phyloP scores from a whole-genome alignment of 139 green algal genomes.

The Chlamydomonas sphaeroides region DNA sequence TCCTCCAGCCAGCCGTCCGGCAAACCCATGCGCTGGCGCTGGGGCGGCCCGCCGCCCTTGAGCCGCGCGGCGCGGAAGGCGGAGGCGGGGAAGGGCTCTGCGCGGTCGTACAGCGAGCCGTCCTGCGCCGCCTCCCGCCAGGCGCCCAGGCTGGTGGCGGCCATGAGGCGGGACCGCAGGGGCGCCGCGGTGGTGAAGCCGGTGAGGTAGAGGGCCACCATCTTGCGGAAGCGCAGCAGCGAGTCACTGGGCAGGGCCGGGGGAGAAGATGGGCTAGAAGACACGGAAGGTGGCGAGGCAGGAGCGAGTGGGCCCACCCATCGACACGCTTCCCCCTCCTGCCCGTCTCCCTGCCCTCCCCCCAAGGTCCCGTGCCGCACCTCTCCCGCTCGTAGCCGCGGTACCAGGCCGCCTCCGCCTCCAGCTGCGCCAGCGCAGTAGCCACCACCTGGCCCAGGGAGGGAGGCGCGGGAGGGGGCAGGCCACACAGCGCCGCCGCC shows the following conservation, averaged over 20 bases:
- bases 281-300: too few relatives aligned
- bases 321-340: too few relatives aligned
- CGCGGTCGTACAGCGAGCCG: slow-evolving; percentile 20
- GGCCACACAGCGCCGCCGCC: slow-evolving; percentile 19
- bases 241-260: slow-evolving; percentile 21
- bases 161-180: slow-evolving; percentile 42
- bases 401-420: slow-evolving; percentile 41
- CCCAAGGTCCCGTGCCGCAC: too few relatives aligned
- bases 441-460: slow-evolving; percentile 1
- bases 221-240: slow-evolving; percentile 54
- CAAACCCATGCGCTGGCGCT: slow-evolving; percentile 40
- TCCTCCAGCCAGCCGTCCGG: slow-evolving; percentile 42
- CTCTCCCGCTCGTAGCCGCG: slow-evolving; percentile 25
- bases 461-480: not conserved
- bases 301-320: too few relatives aligned
- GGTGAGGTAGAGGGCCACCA: slow-evolving; percentile 53
- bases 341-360: too few relatives aligned
- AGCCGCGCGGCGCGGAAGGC: slow-evolving; percentile 29
- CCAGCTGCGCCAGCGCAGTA: slow-evolving; percentile 6
- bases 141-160: slow-evolving; percentile 12
- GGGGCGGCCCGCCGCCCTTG: slow-evolving; percentile 30
- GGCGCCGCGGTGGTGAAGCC: slow-evolving; percentile 33
- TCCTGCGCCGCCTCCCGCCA: slow-evolving; percentile 43
- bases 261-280: too few relatives aligned
- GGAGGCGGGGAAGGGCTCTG: slow-evolving; percentile 9